Conservation (phyloP, 2,329 filamentous ascomycete species). For the Phialophora tarda region DNA sequence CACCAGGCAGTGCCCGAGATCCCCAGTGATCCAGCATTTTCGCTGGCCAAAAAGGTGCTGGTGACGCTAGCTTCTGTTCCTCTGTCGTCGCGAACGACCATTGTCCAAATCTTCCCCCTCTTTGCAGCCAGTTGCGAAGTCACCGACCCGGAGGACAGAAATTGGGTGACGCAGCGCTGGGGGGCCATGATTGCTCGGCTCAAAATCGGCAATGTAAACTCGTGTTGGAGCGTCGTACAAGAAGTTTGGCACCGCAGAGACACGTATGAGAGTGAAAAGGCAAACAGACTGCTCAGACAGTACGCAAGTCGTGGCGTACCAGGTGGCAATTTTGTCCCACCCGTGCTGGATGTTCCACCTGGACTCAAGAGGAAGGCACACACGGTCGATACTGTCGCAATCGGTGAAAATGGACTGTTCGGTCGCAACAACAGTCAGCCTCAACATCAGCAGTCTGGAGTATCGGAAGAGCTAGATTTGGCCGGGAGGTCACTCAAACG, state of each 20-base stretch:
- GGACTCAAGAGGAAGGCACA: constrained; percentile 32
- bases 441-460: constrained; percentile 8
- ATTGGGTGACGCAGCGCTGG: constrained; percentile 70
- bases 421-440: constrained; percentile 3
- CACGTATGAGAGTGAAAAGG: constrained; percentile 53
- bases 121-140: constrained; percentile 71
- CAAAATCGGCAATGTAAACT: constrained; percentile 71
- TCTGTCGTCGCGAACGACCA: constrained; percentile 65
- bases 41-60: constrained; percentile 67
- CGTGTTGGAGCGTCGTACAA: constrained; percentile 67
- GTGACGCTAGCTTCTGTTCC: constrained; percentile 68
- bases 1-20: constrained; percentile 73
- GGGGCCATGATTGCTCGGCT: constrained; percentile 64
- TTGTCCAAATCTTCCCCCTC: constrained; percentile 73
- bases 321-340: constrained; percentile 32
- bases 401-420: constrained; percentile 20
- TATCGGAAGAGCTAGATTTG: constrained; percentile 14
- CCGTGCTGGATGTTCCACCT: constrained; percentile 32
- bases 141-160: constrained; percentile 62
- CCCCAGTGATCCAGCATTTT: constrained; percentile 62
- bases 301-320: constrained; percentile 55
- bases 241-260: constrained; percentile 72
- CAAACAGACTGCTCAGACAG: constrained; percentile 41
- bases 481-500: constrained; percentile 22
- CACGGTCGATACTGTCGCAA: constrained; percentile 7